These are phyloP conservation scores for Gracilaria gracilis DNA, from an alignment of 23 red algal genomes.

Conservation along the genomic window DNA sequence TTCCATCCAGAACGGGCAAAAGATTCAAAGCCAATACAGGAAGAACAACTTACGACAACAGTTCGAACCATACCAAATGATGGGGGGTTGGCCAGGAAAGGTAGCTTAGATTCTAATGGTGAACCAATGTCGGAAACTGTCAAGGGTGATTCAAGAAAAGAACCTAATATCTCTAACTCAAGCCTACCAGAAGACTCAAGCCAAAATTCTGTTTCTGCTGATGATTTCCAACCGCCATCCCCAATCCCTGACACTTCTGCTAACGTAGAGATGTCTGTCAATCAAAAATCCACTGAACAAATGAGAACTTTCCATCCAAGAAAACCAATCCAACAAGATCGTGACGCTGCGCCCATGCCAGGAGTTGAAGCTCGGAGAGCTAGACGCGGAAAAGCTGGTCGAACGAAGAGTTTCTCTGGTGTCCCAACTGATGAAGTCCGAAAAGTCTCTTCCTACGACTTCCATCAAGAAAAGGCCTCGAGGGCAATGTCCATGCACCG, in stretches of 20 bases:
- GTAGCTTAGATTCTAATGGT: not conserved
- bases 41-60: not conserved
- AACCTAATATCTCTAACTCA: not conserved
- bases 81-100: not conserved
- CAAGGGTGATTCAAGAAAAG: not conserved
- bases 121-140: not conserved
- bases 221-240: not conserved
- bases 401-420: conserved; percentile 52
- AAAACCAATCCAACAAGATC: conserved; percentile 29
- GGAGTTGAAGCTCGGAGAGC: conserved; percentile 7
- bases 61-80: not conserved
- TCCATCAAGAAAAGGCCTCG: conserved; percentile 40
- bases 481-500: conserved; percentile 57
- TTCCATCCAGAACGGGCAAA: not conserved
- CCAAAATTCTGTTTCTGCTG: not conserved
- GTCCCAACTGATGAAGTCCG: conserved; percentile 11
- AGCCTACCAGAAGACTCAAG: not conserved
- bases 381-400: conserved; percentile 29
- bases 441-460: conserved; percentile 9
- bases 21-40: conserved; percentile 1
- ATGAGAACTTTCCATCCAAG: conserved; percentile 30
- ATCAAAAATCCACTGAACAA: not conserved
- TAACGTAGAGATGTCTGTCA: not conserved
- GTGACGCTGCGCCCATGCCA: conserved; percentile 50
- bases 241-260: not conserved